A percentile compares a stretch with the other conserved stretches of the same genome.
Conservation (phyloP, 805 yeast species). For the Candida jianshihensis region DNA sequence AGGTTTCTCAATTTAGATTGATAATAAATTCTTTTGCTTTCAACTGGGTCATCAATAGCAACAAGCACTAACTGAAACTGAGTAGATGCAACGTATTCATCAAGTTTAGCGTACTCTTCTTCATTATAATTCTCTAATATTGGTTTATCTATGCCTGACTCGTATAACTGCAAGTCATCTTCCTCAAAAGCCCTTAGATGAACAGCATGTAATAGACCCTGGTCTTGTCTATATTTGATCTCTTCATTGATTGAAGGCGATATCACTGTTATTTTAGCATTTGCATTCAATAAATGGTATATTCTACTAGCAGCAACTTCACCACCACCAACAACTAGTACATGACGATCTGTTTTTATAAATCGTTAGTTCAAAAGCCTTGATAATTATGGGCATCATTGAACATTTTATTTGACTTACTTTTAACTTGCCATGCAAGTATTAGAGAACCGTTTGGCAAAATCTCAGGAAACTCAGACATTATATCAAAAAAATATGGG, state of each 20-base stretch:
- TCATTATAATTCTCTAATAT: constrained; percentile 8
- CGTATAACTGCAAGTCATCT: constrained; percentile 45
- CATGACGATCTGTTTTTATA: constrained; percentile 37
- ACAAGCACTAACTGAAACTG: constrained; percentile 62
- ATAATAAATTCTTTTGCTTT: constrained; percentile 51
- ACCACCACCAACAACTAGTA: constrained; percentile 72
- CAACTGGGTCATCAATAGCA: constrained; percentile 64
- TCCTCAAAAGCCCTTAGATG: constrained; percentile 37
- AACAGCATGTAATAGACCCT: constrained; percentile 39
- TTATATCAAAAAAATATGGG: background rate
- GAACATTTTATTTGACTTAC: too few species aligned
- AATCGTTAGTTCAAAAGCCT: background rate
- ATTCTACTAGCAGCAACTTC: constrained; percentile 72
- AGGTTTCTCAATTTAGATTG: constrained; percentile 37
- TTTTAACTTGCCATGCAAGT: constrained; percentile 68
- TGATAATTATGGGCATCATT: constrained; percentile 6
- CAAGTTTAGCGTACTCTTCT: constrained; percentile 22
- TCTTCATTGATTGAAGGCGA: constrained; percentile 35
- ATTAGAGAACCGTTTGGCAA: constrained; percentile 48
- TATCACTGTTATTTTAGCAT: constrained; percentile 63
- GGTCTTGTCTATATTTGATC: constrained; percentile 25
- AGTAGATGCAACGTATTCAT: constrained; percentile 22
- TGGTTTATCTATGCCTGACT: constrained; percentile 14
- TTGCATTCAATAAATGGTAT: constrained; percentile 57
- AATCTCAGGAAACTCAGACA: constrained; percentile 11